Percentiles rank a stretch among this genome's conserved stretches.
Conservation (phyloP, 2,329 filamentous ascomycete genomes). For the Alternaria conjuncta region DNA sequence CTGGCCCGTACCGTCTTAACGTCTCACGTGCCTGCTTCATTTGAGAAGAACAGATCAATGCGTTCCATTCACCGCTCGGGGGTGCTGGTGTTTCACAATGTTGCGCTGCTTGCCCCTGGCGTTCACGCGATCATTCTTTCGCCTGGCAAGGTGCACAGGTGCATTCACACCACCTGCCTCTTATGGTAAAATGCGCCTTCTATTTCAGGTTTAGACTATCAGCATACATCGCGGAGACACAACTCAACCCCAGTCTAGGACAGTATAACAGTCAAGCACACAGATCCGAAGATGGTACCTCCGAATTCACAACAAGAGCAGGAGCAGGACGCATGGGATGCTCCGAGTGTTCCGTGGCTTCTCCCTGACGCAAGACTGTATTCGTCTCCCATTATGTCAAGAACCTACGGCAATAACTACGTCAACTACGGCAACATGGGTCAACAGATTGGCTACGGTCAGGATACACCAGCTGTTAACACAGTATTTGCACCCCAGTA, state of each 20-base stretch:
- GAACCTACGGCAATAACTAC: background rate
- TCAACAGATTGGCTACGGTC: background rate
- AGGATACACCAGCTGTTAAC: background rate
- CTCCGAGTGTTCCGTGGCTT: background rate
- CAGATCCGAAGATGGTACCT: background rate
- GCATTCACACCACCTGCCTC: background rate
- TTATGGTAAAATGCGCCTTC: background rate
- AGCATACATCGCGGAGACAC: background rate
- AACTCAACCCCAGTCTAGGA: background rate
- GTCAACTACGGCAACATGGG: background rate
- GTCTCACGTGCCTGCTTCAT: background rate
- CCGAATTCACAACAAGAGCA: background rate
- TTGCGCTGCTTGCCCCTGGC: background rate
- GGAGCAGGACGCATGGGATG: background rate
- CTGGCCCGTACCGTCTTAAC: background rate
- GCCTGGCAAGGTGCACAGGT: background rate
- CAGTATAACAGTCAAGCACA: background rate
- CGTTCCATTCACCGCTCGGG: background rate
- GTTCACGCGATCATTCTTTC: background rate
- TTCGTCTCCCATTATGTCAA: background rate
- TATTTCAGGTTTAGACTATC: background rate
- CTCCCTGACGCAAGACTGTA: background rate
- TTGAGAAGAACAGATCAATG: background rate
- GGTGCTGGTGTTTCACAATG: background rate
- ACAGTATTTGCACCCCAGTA: accelerated